Percentiles rank a stretch among this genome's conserved stretches.
Conservation (phyloP, 1,284 basidiomycete genomes). For the Ceratobasidium sp. region DNA sequence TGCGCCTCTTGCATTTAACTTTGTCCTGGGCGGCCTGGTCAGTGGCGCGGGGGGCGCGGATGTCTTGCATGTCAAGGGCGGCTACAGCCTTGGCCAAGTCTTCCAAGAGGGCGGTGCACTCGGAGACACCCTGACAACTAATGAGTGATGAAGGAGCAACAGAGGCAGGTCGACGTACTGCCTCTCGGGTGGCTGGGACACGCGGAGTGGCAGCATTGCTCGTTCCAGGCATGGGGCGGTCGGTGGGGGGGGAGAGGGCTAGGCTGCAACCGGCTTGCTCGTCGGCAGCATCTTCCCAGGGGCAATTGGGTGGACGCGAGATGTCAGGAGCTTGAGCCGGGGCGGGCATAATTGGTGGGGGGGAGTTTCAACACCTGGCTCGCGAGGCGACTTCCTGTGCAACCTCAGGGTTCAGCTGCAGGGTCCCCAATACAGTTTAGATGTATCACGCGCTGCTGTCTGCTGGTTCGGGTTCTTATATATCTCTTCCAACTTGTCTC, state of each 20-base stretch:
- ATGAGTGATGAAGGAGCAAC: neutral
- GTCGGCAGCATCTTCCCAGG: constrained; percentile 29
- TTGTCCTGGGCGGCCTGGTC: constrained; percentile 14
- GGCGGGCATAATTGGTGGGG: no score
- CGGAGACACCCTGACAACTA: constrained; percentile 9
- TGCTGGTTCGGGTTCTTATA: no score
- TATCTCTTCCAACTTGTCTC: no score
- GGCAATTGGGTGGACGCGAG: constrained; percentile 23
- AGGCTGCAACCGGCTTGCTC: neutral
- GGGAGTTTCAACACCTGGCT: no score
- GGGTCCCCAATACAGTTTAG: no score
- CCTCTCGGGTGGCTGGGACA: constrained; percentile 17
- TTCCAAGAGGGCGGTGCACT: constrained; percentile 2
- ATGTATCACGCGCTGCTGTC: no score
- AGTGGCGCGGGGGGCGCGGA: constrained; percentile 25
- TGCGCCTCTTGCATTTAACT: constrained; percentile 49
- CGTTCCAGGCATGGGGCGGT: constrained; percentile 11
- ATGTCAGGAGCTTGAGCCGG: neutral
- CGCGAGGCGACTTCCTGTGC: no score
- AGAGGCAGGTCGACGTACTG: constrained; percentile 17
- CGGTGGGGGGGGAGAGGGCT: constrained; percentile 26
- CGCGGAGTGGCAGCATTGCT: neutral
- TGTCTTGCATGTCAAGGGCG: constrained; percentile 38
- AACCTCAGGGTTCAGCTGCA: no score
- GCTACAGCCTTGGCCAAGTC: constrained; percentile 23